Evolutionary conservation across 2,329 filamentous ascomycete species (phyloP).

Genomic region (Cladosporium sp.): DNA sequence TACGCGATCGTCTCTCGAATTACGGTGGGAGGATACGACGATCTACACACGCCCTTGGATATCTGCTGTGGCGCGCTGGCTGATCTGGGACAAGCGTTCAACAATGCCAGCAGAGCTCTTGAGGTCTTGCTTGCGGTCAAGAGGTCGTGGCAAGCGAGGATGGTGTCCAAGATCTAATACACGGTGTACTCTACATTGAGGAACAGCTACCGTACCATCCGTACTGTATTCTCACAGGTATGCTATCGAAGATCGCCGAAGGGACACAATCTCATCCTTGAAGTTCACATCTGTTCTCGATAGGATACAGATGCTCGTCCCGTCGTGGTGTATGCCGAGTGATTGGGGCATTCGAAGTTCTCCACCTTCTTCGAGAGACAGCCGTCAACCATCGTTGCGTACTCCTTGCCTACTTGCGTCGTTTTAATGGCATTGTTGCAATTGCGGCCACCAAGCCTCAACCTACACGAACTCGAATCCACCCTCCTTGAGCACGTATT

Average conservation of each 20-base stretch:
- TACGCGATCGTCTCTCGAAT: neutral
- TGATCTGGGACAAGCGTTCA: neutral
- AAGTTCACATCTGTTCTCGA: too few species aligned
- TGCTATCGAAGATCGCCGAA: too few species aligned
- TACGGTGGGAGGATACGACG: neutral
- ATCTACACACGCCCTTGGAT: neutral
- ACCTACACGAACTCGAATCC: neutral
- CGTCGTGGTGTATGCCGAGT: too few species aligned
- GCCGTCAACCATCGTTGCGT: too few species aligned
- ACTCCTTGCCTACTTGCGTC: too few species aligned
- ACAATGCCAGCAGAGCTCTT: neutral
- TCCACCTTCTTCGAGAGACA: too few species aligned
- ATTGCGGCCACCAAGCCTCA: too few species aligned
- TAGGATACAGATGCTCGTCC: too few species aligned
- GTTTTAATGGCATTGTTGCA: too few species aligned
- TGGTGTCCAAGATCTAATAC: neutral
- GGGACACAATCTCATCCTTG: too few species aligned
- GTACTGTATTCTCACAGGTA: neutral
- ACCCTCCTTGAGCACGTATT: neutral
- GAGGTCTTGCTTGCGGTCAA: constrained; percentile 2
- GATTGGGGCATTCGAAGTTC: too few species aligned
- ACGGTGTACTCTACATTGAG: neutral
- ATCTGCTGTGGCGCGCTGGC: neutral
- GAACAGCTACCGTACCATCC: neutral
- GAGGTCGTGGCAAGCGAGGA: neutral